Conservation (phyloP, 2,329 filamentous ascomycete genomes). For the Meredithiella fracta region DNA sequence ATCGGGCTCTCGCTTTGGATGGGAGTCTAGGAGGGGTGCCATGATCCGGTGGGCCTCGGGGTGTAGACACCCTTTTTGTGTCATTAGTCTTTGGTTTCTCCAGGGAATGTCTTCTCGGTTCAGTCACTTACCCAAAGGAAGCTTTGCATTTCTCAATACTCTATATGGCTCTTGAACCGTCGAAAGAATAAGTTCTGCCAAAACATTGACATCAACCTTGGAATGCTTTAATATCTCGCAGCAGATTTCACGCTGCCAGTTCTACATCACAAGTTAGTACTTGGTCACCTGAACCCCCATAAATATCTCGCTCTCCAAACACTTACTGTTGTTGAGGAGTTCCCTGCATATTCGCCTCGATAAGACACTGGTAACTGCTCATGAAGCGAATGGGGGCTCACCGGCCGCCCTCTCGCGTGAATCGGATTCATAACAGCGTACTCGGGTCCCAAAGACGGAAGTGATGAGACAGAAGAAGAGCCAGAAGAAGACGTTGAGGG, state of each 20-base stretch:
- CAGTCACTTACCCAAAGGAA: background rate
- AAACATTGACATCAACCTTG: conserved; percentile 28
- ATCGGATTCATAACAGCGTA: background rate
- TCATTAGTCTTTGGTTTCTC: background rate
- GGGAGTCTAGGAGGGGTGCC: background rate
- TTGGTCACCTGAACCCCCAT: too few species aligned
- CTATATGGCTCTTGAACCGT: background rate
- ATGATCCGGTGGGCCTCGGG: background rate
- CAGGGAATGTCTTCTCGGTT: background rate
- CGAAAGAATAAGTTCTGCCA: conserved; percentile 31
- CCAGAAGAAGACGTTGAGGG: background rate
- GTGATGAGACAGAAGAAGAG: too few species aligned
- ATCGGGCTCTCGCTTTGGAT: background rate
- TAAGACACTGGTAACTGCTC: background rate
- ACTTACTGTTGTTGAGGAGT: background rate
- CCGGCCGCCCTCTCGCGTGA: background rate
- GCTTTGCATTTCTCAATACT: background rate
- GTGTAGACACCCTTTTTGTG: background rate
- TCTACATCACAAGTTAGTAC: background rate
- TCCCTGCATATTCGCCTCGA: background rate
- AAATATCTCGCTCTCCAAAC: background rate
- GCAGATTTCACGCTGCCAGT: background rate
- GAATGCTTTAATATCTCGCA: conserved; percentile 40
- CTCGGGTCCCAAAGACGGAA: too few species aligned
- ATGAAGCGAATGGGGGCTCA: background rate